Evolutionary conservation across 805 yeast genomes (phyloP).

Genomic region (Cyberlindnera maclurae): DNA sequence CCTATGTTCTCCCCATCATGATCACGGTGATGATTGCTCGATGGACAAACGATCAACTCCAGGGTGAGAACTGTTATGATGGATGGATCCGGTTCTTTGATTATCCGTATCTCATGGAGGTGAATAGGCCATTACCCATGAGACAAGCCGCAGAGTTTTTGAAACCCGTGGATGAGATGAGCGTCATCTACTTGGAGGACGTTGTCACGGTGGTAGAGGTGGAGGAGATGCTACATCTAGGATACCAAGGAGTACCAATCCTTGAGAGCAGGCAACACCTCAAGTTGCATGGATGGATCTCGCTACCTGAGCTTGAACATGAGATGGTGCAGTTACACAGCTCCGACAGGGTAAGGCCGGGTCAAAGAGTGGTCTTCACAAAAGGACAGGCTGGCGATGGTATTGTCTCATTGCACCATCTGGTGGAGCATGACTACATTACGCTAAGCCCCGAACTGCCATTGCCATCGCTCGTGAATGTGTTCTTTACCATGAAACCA

Average conservation of each 20-base stretch:
- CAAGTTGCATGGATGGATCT: constrained; percentile 36
- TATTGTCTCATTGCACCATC: constrained; percentile 1
- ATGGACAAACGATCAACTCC: constrained; percentile 58
- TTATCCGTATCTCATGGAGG: constrained; percentile 37
- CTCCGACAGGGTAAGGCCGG: background rate
- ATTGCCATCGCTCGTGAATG: constrained; percentile 22
- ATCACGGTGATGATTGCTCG: constrained; percentile 70
- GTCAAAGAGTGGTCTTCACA: constrained; percentile 5
- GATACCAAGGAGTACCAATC: constrained; percentile 38
- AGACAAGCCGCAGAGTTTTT: constrained; percentile 29
- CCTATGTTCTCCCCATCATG: constrained; percentile 83
- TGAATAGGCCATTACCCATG: constrained; percentile 34
- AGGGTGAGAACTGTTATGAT: constrained; percentile 60
- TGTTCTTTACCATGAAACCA: constrained; percentile 25
- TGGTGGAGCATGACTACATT: constrained; percentile 17
- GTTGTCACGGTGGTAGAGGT: constrained; percentile 23
- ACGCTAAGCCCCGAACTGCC: constrained; percentile 15
- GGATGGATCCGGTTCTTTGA: constrained; percentile 37
- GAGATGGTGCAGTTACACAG: constrained; percentile 18
- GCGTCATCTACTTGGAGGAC: constrained; percentile 27
- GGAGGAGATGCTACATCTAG: constrained; percentile 11
- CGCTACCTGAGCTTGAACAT: constrained; percentile 29
- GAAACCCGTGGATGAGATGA: constrained; percentile 25
- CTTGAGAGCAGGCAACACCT: constrained; percentile 29
- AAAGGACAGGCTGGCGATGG: background rate